Percentiles rank a stretch among this genome's conserved stretches.
Evolutionary conservation across 208 protist genomes (phyloP).

Genomic region (Leishmania major): DNA sequence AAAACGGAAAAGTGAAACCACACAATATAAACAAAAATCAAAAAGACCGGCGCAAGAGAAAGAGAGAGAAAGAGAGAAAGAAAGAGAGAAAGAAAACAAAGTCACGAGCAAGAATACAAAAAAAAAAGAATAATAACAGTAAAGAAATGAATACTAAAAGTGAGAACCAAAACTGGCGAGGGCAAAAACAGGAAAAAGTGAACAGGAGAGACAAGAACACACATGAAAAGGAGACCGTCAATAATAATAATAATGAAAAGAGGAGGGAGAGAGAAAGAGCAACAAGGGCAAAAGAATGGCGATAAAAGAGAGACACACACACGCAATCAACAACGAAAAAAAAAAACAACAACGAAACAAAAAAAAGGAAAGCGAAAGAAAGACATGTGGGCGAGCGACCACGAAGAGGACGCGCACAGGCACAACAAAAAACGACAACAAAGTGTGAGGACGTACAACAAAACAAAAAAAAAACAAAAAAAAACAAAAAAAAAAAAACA

Average conservation of each 20-base stretch:
- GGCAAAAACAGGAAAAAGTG: background rate
- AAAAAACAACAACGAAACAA: background rate
- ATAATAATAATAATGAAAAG: background rate
- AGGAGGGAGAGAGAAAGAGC: background rate
- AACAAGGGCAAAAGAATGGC: background rate
- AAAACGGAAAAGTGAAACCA: background rate
- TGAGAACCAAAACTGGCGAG: background rate
- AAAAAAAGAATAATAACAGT: background rate
- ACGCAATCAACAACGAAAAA: background rate
- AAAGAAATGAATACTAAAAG: background rate
- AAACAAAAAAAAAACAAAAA: background rate
- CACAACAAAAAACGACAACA: background rate
- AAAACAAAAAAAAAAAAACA: background rate
- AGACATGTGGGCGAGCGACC: background rate
- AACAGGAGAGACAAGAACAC: background rate
- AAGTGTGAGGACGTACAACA: background rate
- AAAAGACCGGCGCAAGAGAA: background rate
- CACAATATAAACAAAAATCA: background rate
- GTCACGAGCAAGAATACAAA: background rate
- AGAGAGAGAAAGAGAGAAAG: background rate
- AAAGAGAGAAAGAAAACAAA: background rate
- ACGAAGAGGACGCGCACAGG: background rate
- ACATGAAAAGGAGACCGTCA: background rate
- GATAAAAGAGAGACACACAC: background rate
- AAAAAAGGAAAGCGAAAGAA: background rate